Conservation (phyloP, 2,329 filamentous ascomycete genomes). For the Ophiostoma tasmaniense region DNA sequence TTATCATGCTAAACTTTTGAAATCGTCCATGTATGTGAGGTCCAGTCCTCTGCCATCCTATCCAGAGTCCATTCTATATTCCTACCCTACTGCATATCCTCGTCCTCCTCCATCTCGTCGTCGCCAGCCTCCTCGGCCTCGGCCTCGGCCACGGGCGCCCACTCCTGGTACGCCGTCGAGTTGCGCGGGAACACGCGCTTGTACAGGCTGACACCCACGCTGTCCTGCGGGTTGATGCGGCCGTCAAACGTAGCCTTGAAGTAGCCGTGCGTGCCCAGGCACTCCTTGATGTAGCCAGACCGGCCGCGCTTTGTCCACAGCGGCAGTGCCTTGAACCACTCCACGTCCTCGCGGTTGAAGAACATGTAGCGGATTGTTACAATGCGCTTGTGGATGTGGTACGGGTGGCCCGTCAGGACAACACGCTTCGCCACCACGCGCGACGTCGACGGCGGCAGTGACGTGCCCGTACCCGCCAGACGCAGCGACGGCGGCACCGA, state of each 20-base stretch:
- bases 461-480: constrained; percentile 80
- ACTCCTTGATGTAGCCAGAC: constrained; percentile 87
- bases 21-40: constrained; percentile 8
- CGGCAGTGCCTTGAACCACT: constrained; percentile 95
- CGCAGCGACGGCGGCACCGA: constrained; percentile 41
- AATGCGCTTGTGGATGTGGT: constrained; percentile 96
- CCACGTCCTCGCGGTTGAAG: constrained; percentile 90
- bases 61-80: neutral
- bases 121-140: constrained; percentile 27
- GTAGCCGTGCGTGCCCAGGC: constrained; percentile 94
- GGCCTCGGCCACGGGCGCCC: constrained; percentile 28
- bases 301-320: constrained; percentile 88
- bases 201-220: constrained; percentile 81
- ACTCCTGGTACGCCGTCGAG: constrained; percentile 42
- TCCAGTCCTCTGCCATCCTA: neutral
- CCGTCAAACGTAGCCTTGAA: constrained; percentile 98
- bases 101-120: constrained; percentile 35
- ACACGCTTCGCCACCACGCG: constrained; percentile 90
- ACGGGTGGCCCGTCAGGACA: constrained; percentile 89
- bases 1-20: constrained; percentile 17
- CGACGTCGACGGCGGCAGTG: constrained; percentile 63
- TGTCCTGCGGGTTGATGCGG: constrained; percentile 90
- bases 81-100: constrained; percentile 18
- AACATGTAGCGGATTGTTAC: constrained; percentile 99
- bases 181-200: constrained; percentile 76